Evolutionary conservation across 148 eudicot genomes (phyloP), one percentile per base, ranked within the genome.

Genomic region (Camellia sinensis): DNA sequence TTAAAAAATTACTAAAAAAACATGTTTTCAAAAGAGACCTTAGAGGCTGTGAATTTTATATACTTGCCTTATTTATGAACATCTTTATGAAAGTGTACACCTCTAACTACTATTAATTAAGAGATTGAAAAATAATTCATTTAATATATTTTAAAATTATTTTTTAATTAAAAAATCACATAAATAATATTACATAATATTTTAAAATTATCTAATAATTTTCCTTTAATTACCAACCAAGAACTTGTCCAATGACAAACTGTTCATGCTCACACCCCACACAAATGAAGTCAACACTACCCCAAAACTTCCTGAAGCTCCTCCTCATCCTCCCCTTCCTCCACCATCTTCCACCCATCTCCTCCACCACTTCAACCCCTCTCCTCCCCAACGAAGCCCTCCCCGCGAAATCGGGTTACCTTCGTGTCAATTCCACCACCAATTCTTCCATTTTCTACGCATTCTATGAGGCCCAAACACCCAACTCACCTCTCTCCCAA

Each of bases 341-440:
- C 74, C 75, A 60, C 85, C 76, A 50, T 78, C 37, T 22, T 15
- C 59, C 43, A 45, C 46, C 73, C 79, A 13, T n/a, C 78, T 60
- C 78, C 76, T 64, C 85, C 56, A 9, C 83, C 54, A 44, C 78
- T 7, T 64, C 84, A 43, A 61, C 81, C 46, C 80, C 75, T 15
- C 82, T 78, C 56, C 59, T 87, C 71, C 90, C 91, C 78, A 53
- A 78, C 8, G 92, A 84, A 86, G 88, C 97, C 65, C 88, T 84
- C 14, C 98, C 98, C 52, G 80, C 94, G 3, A 86, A 86, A 77
- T 88, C 94, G n/a, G 98, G 98, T 76, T 91, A 94, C 89, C 82
- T 94, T 21, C 65, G 56, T 0, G 90, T 92, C 12, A 91, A 86
- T 66, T 69, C 90, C 56, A 87, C 89, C 79, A 76, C 92, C 12